phyloP scores from a whole-genome alignment of 805 yeast species.

The Blastobotrys attinorum region DNA sequence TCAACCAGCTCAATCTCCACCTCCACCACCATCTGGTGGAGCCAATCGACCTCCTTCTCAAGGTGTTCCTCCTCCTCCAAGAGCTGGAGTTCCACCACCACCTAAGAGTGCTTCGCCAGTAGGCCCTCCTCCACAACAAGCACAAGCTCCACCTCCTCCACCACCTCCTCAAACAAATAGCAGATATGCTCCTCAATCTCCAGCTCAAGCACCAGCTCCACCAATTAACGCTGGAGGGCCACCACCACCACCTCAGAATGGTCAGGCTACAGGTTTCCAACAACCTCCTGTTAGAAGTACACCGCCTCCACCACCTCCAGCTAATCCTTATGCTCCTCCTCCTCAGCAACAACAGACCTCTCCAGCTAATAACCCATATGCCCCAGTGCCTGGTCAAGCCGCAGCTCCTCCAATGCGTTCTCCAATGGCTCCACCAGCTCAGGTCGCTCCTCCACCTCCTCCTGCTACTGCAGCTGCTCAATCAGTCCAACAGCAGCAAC shows the following conservation, averaged over 20 bases:
- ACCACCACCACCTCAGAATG: not conserved
- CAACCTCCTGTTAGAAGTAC: not conserved
- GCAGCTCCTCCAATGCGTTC: conserved; percentile 3
- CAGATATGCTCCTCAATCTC: conserved; percentile 15
- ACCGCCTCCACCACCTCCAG: conserved; percentile 13
- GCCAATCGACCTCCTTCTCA: conserved; percentile 21
- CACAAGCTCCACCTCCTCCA: conserved; percentile 19
- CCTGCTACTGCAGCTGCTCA: conserved; percentile 10
- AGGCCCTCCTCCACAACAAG: conserved; percentile 16
- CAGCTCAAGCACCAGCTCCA: conserved; percentile 9
- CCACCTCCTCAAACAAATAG: conserved; percentile 25
- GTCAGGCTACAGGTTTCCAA: not conserved
- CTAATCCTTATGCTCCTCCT: conserved; percentile 20
- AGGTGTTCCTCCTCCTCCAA: conserved; percentile 6
- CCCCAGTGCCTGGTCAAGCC: conserved; percentile 22
- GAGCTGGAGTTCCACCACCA: conserved; percentile 20
- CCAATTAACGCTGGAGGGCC: not conserved
- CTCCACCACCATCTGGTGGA: conserved; percentile 17
- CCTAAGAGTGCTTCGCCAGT: conserved; percentile 7
- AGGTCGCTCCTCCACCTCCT: conserved; percentile 4
- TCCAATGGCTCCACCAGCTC: conserved; percentile 5
- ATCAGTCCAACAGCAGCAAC: conserved; percentile 7
- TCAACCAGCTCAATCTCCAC: conserved; percentile 24
- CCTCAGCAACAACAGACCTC: conserved; percentile 12
- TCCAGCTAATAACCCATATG: conserved; percentile 35